A percentile compares a stretch with the other conserved stretches of the same genome.
phyloP scores from a whole-genome alignment of 305 asterid genomes.

The Euphrasia arctica region DNA sequence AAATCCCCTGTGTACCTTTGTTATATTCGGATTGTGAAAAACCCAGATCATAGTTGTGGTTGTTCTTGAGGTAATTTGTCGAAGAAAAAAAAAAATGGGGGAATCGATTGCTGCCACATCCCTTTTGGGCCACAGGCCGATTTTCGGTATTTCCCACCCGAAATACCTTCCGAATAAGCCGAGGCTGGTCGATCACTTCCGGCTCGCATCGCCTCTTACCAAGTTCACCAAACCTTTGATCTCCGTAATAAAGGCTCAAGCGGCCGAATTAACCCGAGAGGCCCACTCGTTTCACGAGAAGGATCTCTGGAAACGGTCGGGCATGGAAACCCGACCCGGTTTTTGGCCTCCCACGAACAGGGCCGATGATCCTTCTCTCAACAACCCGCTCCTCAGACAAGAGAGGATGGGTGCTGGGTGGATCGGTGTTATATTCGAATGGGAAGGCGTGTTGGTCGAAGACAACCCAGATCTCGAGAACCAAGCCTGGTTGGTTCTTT shows the following conservation, averaged over 20 bases:
- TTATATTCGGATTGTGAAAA: conserved; percentile 11
- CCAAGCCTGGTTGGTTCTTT: conserved; percentile 85
- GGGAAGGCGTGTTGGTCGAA: conserved; percentile 92
- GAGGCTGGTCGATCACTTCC: conserved; percentile 32
- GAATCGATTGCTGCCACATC: conserved; percentile 72
- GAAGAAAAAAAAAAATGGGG: conserved; percentile 42
- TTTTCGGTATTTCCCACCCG: conserved; percentile 37
- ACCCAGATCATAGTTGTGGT: conserved; percentile 25
- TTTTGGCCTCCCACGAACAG: conserved; percentile 82
- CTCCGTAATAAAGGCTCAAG: conserved; percentile 52
- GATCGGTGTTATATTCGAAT: conserved; percentile 91
- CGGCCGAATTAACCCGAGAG: conserved; percentile 68
- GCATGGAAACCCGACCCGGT: conserved; percentile 51
- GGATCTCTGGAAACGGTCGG: conserved; percentile 44
- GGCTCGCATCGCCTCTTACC: conserved; percentile 26
- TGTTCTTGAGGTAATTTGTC: conserved; percentile 11
- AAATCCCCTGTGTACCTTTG: not conserved
- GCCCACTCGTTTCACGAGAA: conserved; percentile 51
- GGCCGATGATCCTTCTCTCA: conserved; percentile 78
- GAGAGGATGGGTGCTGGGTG: conserved; percentile 96
- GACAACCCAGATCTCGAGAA: conserved; percentile 83
- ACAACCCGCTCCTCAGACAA: conserved; percentile 84
- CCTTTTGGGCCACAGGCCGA: conserved; percentile 54
- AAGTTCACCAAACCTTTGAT: conserved; percentile 22
- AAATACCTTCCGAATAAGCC: conserved; percentile 39